Evolutionary conservation across 345 rosid species (phyloP), one percentile per base, ranked within the genome.

Genomic region (Brassica napus): DNA sequence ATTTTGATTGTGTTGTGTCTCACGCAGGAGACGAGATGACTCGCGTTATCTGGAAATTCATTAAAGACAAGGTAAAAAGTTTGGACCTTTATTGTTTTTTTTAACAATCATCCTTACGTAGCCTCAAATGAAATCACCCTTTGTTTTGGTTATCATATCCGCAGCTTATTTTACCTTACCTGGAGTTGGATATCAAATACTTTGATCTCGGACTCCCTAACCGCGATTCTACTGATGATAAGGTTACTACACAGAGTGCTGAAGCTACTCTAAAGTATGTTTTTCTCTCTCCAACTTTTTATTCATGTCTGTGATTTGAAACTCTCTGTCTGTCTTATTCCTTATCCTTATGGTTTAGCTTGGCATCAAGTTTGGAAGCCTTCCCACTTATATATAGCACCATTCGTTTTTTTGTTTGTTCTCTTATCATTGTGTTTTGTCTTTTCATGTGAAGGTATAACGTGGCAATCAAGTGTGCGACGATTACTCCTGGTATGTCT

Each of bases 11-110:
- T 28, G 26, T 18, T 73, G 21, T 28, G 26, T 54, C 18, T 16
- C 47, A 71, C 67, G 23, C 84, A 89, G 93, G 93, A 59, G 93
- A 89, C 77, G 94, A 89, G 68, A 89, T 89, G 94, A 88, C 94
- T 49, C 87, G 89, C 54, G 84, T 89, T 34, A 34, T 55, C 21
- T 18, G 21, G 21, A 18, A 18, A 18, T 18, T 18, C 21, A 18
- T 18, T 18, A 18, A 18, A 18, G 21, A 18, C 21, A 18, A 18
- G 21, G 21, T 18, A 18, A 18, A 18, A 18, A 18, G 21, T 18
- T 18, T 18, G 21, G 21, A 18, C 21, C 21, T 18, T 18, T 18
- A 18, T 18, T 18, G 18, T 2, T 52, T 3, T 28, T 28, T 28
- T 3, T 3, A 28, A 28, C 8, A 7, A 42, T 42, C 47, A 52